Evolutionary conservation across 1,284 basidiomycete genomes (phyloP), one percentile per base, ranked within the genome.

Genomic region (Rhodotorula glutinis): DNA sequence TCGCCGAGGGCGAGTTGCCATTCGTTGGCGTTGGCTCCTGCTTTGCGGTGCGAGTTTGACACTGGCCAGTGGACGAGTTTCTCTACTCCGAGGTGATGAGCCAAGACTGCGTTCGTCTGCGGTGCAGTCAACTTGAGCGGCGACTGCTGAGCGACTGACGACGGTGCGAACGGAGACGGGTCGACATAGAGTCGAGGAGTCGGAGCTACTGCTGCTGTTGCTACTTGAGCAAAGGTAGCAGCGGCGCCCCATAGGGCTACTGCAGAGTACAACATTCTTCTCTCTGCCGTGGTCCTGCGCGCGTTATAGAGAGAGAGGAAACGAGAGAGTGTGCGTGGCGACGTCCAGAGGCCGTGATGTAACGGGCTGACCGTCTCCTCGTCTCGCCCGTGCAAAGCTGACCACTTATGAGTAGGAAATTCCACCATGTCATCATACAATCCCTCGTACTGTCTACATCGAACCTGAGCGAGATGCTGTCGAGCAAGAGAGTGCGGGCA

Each of bases 41-140:
- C 43, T 5, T 44, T 16, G 43, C 17, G 33, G 10, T 41, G 25
- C 5, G 38, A 38, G 29, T 14, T 13, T 19, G 27, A 2, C 3
- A 21, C 4, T 25, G 41, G 30, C 14, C 44, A 33, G 33, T 47
- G 41, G 51, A 59, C 51, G 30, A 41, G 51, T 16, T 53, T 41
- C 17, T 53, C 33, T 17, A 67, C 72, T 40, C 63, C 66, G 44
- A 72, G 57, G 56, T 67, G 70, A 60, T 71, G 67, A 1, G 72
- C 72, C 46, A 73, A 60, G 21, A 67, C 60, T 2, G 72, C 72
- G 62, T 73, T 73, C 33, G 72, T 55, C 43, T 73, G 67, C 1
- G 61, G 59, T 13, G 69, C 64, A 4, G 57, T 61, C 29, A 67
- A 54, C 21, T 29, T 38, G 41, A 54, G 38, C 5, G 41, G 23